Evolutionary conservation across 2,329 filamentous ascomycete species (phyloP), one percentile per base, ranked within the genome.

Genomic region (Beauveria sp.): DNA sequence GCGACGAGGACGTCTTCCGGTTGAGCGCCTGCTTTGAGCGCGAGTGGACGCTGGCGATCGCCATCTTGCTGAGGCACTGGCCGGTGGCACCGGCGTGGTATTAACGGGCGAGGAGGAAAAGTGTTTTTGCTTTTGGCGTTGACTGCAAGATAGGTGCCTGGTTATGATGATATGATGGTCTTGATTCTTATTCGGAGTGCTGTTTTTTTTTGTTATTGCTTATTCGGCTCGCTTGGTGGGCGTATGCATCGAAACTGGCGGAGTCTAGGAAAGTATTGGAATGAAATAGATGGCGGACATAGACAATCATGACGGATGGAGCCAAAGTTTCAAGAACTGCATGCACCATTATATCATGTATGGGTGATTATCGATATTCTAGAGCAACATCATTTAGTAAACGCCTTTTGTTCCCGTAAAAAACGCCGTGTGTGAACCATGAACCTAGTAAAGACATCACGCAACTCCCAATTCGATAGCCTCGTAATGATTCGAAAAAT

Each of bases 1-100:
- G 80, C 1, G 69, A 76, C 1, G 81, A 82, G 1, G 82, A 87
- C 62, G 77, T 84, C 1, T 74, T 79, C 5, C 80, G 85, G 70
- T 79, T 91, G 38, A 78, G 85, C 1, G 77, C 75, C 42, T 87
- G 83, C 59, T 89, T 90, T 69, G 79, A 83, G 65, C 77, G 77
- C 26, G 88, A 91, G 71, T 91, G 88, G 88, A 83, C 77, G 34
- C 76, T 77, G 65, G 88, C 87, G 1, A 74, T 91, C 28, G 75
- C 80, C 42, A 83, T 82, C 60, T 85, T 91, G 85, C 74, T 91
- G 63, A 75, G 84, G 60, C 86, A 91, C 69, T 91, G 88, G 89
- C 75, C 82, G 10, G 73, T 74, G 1, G 75, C 85, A 5, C 88
- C 88, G 3, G 82, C 80, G 5, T 81, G 80, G 75, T 81, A 77